Percentiles rank a stretch among this genome's conserved stretches.
Conservation (phyloP, 75 land plant genomes). For the Cryptomeria japonica region DNA sequence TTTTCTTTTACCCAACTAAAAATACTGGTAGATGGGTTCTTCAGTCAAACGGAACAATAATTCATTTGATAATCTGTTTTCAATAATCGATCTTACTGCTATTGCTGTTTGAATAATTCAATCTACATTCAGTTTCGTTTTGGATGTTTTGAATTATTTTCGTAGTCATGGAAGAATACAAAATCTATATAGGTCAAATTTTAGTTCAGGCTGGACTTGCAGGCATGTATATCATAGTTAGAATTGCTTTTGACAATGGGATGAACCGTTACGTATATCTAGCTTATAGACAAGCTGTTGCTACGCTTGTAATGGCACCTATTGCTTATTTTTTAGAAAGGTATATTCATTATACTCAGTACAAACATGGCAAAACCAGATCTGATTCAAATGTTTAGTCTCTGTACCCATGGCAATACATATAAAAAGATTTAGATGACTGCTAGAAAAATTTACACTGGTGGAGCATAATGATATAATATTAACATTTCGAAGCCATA, state of each 20-base stretch:
- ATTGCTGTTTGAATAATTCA: too few species aligned
- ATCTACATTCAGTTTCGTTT: too few species aligned
- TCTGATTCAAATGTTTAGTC: background rate
- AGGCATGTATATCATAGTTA: background rate
- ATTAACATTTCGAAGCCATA: too few species aligned
- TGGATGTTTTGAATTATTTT: too few species aligned
- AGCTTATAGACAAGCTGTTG: slow-evolving; percentile 14
- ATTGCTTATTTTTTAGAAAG: slow-evolving; percentile 12
- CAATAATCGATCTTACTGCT: too few species aligned
- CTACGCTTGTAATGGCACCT: background rate
- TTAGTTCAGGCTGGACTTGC: background rate
- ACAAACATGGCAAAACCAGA: background rate
- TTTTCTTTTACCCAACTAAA: too few species aligned
- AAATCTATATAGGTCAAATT: background rate
- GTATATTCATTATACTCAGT: background rate
- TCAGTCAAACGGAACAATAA: too few species aligned
- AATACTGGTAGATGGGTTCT: too few species aligned
- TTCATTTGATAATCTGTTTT: too few species aligned
- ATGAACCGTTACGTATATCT: background rate
- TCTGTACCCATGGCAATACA: background rate
- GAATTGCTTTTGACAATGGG: background rate
- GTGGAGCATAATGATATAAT: too few species aligned
- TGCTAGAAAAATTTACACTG: background rate
- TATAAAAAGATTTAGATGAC: background rate
- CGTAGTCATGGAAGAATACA: background rate